Evolutionary conservation across 768 basidiomycete species (phyloP).

Genomic region (Leucosporidium yakuticum): DNA sequence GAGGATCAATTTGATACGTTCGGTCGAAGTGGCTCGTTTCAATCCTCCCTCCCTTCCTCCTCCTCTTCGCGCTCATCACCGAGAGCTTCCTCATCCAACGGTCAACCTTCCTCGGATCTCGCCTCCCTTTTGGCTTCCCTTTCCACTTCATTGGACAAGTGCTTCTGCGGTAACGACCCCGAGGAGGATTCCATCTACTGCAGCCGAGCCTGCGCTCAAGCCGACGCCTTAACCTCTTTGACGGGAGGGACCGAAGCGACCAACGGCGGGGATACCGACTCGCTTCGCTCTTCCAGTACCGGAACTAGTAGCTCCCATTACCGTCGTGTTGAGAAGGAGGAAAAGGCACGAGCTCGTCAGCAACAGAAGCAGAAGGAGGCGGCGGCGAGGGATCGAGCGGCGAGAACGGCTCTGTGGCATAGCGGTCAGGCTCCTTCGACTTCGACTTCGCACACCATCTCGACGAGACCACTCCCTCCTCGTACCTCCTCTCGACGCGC

Average conservation of each 20-base stretch:
- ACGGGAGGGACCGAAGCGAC: slow-evolving; percentile 13
- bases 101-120: neutral
- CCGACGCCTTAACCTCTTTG: slow-evolving; percentile 28
- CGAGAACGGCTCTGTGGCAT: no score
- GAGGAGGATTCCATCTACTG: slow-evolving; percentile 35
- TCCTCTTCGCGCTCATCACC: neutral
- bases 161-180: slow-evolving; percentile 26
- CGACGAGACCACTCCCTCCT: neutral
- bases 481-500: slow-evolving; percentile 10
- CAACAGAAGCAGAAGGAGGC: neutral
- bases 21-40: neutral
- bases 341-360: slow-evolving; percentile 10
- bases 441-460: neutral
- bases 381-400: no score
- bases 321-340: slow-evolving; percentile 15
- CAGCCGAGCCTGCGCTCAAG: slow-evolving; percentile 16
- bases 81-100: neutral
- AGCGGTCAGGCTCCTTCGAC: neutral
- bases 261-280: neutral
- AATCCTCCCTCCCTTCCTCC: neutral
- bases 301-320: slow-evolving; percentile 16
- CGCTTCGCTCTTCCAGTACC: neutral
- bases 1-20: neutral
- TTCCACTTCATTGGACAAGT: slow-evolving; percentile 20
- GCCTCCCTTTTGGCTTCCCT: slow-evolving; percentile 23